These are phyloP conservation scores for Tulasnella sp. DNA, from an alignment of 768 basidiomycete genomes.

Conservation along the genomic window DNA sequence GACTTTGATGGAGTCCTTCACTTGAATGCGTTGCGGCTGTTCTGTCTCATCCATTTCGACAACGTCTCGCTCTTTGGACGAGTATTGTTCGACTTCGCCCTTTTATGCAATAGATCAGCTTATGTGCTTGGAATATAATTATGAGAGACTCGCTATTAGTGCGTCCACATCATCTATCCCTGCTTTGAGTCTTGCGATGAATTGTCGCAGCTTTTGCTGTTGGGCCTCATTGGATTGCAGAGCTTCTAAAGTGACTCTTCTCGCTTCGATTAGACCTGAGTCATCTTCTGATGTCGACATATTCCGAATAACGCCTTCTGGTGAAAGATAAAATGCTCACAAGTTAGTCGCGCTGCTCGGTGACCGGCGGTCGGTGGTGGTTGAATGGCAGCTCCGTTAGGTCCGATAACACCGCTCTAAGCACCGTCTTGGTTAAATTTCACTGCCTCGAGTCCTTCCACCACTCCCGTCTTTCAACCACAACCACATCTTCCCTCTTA, in stretches of 20 bases:
- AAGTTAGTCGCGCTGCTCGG: background rate
- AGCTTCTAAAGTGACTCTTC: background rate
- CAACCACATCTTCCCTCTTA: background rate
- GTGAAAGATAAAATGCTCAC: background rate
- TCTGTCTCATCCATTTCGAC: background rate
- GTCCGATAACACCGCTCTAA: background rate
- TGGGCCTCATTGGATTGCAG: conserved; percentile 3
- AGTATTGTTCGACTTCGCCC: background rate
- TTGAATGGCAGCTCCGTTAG: background rate
- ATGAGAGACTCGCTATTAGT: background rate
- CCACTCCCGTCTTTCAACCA: background rate
- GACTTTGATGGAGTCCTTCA: background rate
- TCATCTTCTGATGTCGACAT: background rate
- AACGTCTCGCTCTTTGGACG: background rate
- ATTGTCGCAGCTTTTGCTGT: conserved; percentile 2
- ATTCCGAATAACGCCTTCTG: background rate
- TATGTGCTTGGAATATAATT: background rate
- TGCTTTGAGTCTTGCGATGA: background rate
- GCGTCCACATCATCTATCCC: background rate
- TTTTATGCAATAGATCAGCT: background rate
- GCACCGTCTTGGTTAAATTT: background rate
- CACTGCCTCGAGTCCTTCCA: background rate
- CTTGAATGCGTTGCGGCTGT: conserved; percentile 4
- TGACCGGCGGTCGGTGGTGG: background rate
- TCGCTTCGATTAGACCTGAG: background rate